Conservation (phyloP, 1,284 basidiomycete genomes). For the Tilletiopsis washingtonensis region DNA sequence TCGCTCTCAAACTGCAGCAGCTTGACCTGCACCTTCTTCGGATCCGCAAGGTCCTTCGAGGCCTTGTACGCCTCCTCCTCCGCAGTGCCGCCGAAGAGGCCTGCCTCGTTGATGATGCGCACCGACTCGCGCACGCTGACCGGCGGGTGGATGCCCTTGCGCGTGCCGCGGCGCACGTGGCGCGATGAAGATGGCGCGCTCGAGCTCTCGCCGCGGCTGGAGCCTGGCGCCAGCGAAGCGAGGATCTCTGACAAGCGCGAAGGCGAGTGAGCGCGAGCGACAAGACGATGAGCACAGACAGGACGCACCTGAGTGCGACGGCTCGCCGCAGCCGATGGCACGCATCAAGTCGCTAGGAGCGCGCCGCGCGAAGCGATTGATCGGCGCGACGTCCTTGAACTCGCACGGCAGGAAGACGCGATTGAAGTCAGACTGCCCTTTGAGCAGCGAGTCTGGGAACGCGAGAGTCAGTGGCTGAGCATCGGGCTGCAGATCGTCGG, state of each 20-base stretch:
- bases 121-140: constrained; percentile 40
- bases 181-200: no score
- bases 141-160: constrained; percentile 29
- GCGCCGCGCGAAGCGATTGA: constrained; percentile 37
- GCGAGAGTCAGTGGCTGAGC: no score
- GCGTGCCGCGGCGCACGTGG: no score
- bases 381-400: constrained; percentile 39
- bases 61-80: constrained; percentile 33
- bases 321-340: background rate
- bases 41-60: constrained; percentile 31
- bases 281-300: background rate
- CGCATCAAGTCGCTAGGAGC: no score
- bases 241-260: no score
- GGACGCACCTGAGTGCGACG: no score
- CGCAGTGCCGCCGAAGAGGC: constrained; percentile 37
- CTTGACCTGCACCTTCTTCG: constrained; percentile 37
- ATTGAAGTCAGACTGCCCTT: constrained; percentile 29
- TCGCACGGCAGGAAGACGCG: constrained; percentile 38
- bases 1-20: constrained; percentile 40
- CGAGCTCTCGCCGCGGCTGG: no score
- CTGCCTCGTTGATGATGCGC: constrained; percentile 39
- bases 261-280: no score
- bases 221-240: no score
- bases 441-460: no score
- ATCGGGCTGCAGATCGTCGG: no score